Conservation (phyloP, 345 rosid species). For the Pseudoturritis turrita region DNA sequence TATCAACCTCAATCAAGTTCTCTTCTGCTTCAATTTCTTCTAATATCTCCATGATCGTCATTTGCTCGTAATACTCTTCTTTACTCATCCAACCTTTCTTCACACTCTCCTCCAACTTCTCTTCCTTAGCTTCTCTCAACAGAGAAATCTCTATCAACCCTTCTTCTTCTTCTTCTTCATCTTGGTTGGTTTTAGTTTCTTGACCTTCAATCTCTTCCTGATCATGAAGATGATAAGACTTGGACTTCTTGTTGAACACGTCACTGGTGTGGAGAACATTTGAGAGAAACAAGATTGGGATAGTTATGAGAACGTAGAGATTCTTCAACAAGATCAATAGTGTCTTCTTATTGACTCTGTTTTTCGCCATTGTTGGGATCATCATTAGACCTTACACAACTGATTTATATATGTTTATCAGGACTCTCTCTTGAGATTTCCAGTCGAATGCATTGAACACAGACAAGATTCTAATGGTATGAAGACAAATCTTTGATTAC, state of each 20-base stretch:
- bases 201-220: conserved; percentile 1
- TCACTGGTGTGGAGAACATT: conserved; percentile 27
- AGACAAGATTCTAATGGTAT: background rate
- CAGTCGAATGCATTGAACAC: conserved; percentile 21
- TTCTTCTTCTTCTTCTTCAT: conserved; percentile 40
- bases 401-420: background rate
- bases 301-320: conserved; percentile 25
- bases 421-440: background rate
- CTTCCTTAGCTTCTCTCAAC: conserved; percentile 13
- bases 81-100: conserved; percentile 25
- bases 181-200: conserved; percentile 10
- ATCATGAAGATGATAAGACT: background rate
- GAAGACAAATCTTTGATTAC: conserved; percentile 11
- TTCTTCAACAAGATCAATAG: conserved; percentile 22
- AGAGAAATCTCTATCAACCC: conserved; percentile 66
- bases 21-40: conserved; percentile 62
- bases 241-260: conserved; percentile 11
- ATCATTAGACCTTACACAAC: background rate
- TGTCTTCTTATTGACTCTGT: conserved; percentile 8
- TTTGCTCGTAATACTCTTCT: conserved; percentile 28
- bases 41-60: conserved; percentile 35
- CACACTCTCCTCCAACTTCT: conserved; percentile 26
- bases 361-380: conserved; percentile 20
- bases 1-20: conserved; percentile 72
- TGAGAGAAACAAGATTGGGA: conserved; percentile 38